Evolutionary conservation across 1,284 basidiomycete species (phyloP).

Genomic region (Ganoderma sp.): DNA sequence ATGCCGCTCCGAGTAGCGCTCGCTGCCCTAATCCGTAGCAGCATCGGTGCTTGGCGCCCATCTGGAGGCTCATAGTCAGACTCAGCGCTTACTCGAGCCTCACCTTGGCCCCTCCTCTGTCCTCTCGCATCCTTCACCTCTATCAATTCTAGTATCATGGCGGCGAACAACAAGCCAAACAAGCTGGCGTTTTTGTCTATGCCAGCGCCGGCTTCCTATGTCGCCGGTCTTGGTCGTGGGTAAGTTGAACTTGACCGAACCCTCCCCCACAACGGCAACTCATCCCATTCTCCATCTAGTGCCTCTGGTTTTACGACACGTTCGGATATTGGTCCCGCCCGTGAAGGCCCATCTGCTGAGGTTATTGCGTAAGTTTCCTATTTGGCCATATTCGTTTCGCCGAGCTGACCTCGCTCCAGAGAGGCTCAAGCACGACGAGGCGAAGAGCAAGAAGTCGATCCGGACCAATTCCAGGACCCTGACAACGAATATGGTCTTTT

Average conservation of each 20-base stretch:
- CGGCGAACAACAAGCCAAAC: slow-evolving; percentile 64
- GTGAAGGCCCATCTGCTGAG: slow-evolving; percentile 92
- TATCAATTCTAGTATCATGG: slow-evolving; percentile 43
- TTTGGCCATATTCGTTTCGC: neutral
- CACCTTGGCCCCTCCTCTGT: neutral
- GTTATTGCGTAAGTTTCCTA: slow-evolving; percentile 72
- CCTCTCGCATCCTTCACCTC: neutral
- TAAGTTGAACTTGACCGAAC: slow-evolving; percentile 43
- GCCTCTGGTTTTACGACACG: slow-evolving; percentile 98
- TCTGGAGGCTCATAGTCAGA: too few relatives aligned
- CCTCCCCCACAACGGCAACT: slow-evolving; percentile 15
- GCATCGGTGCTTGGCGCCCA: too few relatives aligned
- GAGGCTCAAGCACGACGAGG: slow-evolving; percentile 85
- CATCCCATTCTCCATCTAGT: slow-evolving; percentile 46
- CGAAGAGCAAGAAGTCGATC: slow-evolving; percentile 86
- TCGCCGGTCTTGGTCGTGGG: slow-evolving; percentile 96
- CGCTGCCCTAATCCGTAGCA: too few relatives aligned
- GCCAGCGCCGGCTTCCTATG: slow-evolving; percentile 92
- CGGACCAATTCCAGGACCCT: slow-evolving; percentile 93
- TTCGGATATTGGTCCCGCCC: slow-evolving; percentile 97
- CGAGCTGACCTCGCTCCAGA: slow-evolving; percentile 43
- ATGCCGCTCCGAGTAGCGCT: too few relatives aligned
- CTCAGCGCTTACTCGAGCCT: neutral
- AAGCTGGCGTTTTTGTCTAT: slow-evolving; percentile 84
- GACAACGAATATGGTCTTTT: slow-evolving; percentile 98